phyloP scores from a whole-genome alignment of 495 filamentous ascomycete genomes.

The Hyaloscypha variabilis region DNA sequence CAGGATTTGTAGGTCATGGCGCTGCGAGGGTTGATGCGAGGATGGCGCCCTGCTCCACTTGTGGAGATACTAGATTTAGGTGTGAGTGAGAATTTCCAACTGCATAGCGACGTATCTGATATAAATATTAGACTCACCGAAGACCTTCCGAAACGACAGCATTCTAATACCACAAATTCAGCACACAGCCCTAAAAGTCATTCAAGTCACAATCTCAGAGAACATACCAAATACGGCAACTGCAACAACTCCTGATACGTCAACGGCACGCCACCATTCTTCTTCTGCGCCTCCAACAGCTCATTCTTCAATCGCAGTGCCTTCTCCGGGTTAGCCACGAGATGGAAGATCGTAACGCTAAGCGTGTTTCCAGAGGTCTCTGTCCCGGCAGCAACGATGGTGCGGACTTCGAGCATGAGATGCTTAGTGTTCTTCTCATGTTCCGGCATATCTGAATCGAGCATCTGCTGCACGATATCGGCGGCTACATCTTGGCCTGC shows the following conservation, averaged over 20 bases:
- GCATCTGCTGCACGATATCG: constrained; percentile 35
- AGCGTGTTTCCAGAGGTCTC: constrained; percentile 39
- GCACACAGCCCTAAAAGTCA: constrained; percentile 6
- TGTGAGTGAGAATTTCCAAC: constrained; percentile 30
- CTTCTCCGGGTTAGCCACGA: constrained; percentile 35
- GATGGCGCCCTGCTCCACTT: constrained; percentile 26
- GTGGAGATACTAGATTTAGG: constrained; percentile 36
- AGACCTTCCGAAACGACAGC: constrained; percentile 21
- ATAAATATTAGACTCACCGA: constrained; percentile 7
- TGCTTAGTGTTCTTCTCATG: constrained; percentile 32
- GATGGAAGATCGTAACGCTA: constrained; percentile 35
- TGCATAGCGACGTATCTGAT: constrained; percentile 35
- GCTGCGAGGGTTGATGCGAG: constrained; percentile 25
- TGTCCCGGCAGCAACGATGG: constrained; percentile 37
- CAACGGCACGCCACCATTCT: constrained; percentile 13
- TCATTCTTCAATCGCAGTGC: constrained; percentile 33
- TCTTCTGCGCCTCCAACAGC: constrained; percentile 29
- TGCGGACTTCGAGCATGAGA: constrained; percentile 34
- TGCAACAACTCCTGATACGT: constrained; percentile 30
- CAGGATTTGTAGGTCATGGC: constrained; percentile 26
- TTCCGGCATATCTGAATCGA: constrained; percentile 32
- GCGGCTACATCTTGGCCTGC: constrained; percentile 8
- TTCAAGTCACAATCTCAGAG: neutral
- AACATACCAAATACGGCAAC: constrained; percentile 32
- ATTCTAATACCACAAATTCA: neutral